A percentile compares a stretch with the other conserved stretches of the same genome.
These are phyloP conservation scores for Metschnikowia noctiluminum DNA, from an alignment of 805 yeast species.

Conservation along the genomic window DNA sequence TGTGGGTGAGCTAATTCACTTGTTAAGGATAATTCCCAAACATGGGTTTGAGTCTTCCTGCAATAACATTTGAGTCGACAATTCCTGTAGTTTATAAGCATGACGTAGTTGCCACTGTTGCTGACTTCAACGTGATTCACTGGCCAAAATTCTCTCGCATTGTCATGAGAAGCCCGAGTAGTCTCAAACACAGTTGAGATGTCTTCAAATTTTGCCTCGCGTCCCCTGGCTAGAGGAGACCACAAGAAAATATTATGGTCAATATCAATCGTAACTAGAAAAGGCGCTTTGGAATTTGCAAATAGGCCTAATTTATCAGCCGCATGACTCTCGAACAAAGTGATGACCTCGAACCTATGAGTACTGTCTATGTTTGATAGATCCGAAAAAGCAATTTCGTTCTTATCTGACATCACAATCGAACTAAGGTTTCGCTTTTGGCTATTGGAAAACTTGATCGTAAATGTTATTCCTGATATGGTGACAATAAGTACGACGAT, in stretches of 20 bases:
- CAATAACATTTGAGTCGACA: slow-evolving; percentile 62
- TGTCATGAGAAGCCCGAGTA: slow-evolving; percentile 18
- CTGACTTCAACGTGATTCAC: slow-evolving; percentile 55
- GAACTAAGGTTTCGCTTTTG: slow-evolving; percentile 8
- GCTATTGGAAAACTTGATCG: slow-evolving; percentile 18
- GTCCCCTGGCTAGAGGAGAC: slow-evolving; percentile 51
- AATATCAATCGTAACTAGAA: slow-evolving; percentile 66
- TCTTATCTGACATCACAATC: not conserved
- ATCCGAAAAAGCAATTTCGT: slow-evolving; percentile 6
- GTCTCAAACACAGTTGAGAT: slow-evolving; percentile 40
- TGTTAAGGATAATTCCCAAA: slow-evolving; percentile 50
- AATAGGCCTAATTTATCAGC: slow-evolving; percentile 60
- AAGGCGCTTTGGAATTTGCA: slow-evolving; percentile 58
- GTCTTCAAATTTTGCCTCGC: slow-evolving; percentile 20
- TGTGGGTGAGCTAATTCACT: slow-evolving; percentile 26
- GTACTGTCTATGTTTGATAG: slow-evolving; percentile 15
- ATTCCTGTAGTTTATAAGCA: slow-evolving; percentile 48
- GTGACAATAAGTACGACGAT: slow-evolving; percentile 51
- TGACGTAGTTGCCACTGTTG: slow-evolving; percentile 55
- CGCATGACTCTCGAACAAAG: slow-evolving; percentile 44
- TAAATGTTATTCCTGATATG: slow-evolving; percentile 42
- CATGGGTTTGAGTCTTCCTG: slow-evolving; percentile 49
- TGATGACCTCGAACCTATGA: slow-evolving; percentile 30
- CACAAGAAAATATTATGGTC: slow-evolving; percentile 71
- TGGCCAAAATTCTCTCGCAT: slow-evolving; percentile 52